Base-by-base conservation (phyloP, 2,329 filamentous ascomycete genomes). In the Aspergillus sp. region DNA sequence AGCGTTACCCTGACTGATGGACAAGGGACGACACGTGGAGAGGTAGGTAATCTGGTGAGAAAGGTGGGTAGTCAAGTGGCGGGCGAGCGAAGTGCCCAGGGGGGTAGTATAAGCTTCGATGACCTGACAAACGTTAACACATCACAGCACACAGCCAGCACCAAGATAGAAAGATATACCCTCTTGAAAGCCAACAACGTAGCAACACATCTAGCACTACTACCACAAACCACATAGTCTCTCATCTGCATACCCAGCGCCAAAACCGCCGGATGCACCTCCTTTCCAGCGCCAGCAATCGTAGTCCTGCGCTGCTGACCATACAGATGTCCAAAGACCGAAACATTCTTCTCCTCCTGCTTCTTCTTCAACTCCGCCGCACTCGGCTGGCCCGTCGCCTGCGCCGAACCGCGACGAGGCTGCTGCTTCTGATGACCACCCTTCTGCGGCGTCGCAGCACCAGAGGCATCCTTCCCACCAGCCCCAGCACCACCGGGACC, bases 31-130 rank as follows among this genome's bases (percentile, higher is more conserved):
- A 72, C 93, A 97, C 67, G 92, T 92, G 62, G 91, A 91, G 62
- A 99, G 85, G 73, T 96, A 97, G 66, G 96, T 92, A 71, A 99
- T 97, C 77, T 99, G 95, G 39, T 93, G 91, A 71, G 92, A 95
- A 61, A 99, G 87, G 76, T 98, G 92, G 10, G 91, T 90, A 32
- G 92, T 95, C 69, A 99, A 88, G 80, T 99, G 93, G 36, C 95
- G 89, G 19, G 92, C 90, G 44, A 99, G 85, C 42, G 92, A 93
- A 60, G 89, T 92, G 42, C 90, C 90, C 25, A 88, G 83, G 5
- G 95, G 95, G 1, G 94, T 98, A 50, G 87, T 90, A 77, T 99
- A 99, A n/a, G 91, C 88, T 71, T 91, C 86, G 64, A 99, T 94
- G 64, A 98, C 91, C 88, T 96, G 39, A 70, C 39, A 64, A 21